phyloP scores from a whole-genome alignment of 139 green algal genomes.

The Gonium pectorale region DNA sequence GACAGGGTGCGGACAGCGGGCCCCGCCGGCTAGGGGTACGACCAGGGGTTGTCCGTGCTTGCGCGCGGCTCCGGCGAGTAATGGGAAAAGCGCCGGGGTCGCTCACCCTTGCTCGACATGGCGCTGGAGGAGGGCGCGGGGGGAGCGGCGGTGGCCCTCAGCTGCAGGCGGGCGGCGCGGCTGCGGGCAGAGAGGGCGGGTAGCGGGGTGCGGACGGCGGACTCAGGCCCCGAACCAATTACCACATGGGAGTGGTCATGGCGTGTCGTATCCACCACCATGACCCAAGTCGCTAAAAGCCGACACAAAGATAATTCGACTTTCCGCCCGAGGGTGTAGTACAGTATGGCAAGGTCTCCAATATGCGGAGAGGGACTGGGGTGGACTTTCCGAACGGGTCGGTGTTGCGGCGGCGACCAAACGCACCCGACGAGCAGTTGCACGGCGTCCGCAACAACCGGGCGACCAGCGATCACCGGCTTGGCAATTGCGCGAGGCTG shows the following conservation, averaged over 20 bases:
- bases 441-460: slow-evolving; percentile 10
- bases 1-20: not conserved
- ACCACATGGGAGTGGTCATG: too few relatives aligned
- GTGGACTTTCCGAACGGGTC: not conserved
- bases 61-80: too few relatives aligned
- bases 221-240: too few relatives aligned
- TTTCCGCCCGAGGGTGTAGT: too few relatives aligned
- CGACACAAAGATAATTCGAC: too few relatives aligned
- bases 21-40: too few relatives aligned
- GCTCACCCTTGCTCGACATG: slow-evolving; percentile 7
- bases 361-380: not conserved
- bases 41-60: too few relatives aligned
- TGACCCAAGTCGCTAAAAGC: too few relatives aligned
- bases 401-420: not conserved
- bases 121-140: slow-evolving; percentile 18
- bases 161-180: slow-evolving; percentile 14
- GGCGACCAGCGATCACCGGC: slow-evolving; percentile 29
- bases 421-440: slow-evolving; percentile 27
- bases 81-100: too few relatives aligned
- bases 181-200: not conserved
- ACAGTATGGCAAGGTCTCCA: too few relatives aligned
- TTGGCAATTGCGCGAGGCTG: slow-evolving; percentile 6
- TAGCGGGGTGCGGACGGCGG: too few relatives aligned
- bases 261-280: too few relatives aligned
- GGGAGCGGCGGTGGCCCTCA: slow-evolving; percentile 17